These are phyloP conservation scores for Penicillium rolfsii DNA, from an alignment of 2,329 filamentous ascomycete genomes.

Conservation along the genomic window DNA sequence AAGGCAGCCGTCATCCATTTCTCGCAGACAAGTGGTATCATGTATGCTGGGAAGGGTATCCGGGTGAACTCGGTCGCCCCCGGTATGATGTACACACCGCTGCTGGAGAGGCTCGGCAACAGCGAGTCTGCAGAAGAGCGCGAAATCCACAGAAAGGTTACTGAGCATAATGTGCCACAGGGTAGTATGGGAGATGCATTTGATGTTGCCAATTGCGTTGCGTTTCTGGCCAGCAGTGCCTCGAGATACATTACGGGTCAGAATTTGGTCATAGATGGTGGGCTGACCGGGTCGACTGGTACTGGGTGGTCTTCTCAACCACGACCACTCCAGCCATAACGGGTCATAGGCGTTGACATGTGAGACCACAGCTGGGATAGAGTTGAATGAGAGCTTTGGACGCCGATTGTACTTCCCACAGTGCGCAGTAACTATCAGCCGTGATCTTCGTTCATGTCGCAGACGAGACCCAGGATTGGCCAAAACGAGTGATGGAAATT, in stretches of 20 bases:
- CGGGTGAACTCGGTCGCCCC: slow-evolving; percentile 60
- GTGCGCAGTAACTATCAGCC: background rate
- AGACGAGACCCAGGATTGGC: background rate
- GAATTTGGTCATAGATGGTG: slow-evolving; percentile 42
- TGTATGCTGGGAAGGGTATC: slow-evolving; percentile 43
- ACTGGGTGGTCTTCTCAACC: slow-evolving; percentile 36
- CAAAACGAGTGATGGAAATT: background rate
- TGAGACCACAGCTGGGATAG: background rate
- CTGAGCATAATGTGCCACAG: slow-evolving; percentile 53
- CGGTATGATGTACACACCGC: slow-evolving; percentile 60
- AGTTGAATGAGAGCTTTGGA: background rate
- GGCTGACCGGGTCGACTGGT: background rate
- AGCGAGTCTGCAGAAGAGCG: slow-evolving; percentile 49
- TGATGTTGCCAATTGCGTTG: slow-evolving; percentile 61
- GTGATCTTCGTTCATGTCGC: background rate
- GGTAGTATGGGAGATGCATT: slow-evolving; percentile 63
- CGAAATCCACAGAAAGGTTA: slow-evolving; percentile 42
- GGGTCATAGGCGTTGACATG: background rate
- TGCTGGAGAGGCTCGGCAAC: slow-evolving; percentile 45
- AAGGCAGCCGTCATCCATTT: slow-evolving; percentile 58
- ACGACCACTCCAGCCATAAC: background rate
- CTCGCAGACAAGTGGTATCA: slow-evolving; percentile 53
- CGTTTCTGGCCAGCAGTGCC: slow-evolving; percentile 62
- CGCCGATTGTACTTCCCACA: too few species aligned
- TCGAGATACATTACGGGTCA: slow-evolving; percentile 58